phyloP scores from a whole-genome alignment of 129 eudicot species.

The Artemisia annua region DNA sequence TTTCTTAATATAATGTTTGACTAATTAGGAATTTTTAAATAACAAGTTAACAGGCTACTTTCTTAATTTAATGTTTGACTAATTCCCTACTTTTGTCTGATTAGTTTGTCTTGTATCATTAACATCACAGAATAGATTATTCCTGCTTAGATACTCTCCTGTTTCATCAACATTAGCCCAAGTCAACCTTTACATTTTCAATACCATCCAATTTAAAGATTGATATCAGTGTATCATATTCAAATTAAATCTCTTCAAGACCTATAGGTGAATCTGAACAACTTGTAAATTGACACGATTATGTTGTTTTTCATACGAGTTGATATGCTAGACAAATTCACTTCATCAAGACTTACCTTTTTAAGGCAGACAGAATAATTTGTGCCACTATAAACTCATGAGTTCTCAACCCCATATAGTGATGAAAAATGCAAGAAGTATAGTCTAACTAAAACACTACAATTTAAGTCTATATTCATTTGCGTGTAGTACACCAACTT shows the following conservation, averaged over 20 bases:
- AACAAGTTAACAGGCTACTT: conserved; percentile 15
- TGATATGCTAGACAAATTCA: too few species aligned
- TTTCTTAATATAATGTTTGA: conserved; percentile 31
- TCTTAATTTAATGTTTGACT: conserved; percentile 34
- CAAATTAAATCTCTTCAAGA: neutral
- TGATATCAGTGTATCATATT: neutral
- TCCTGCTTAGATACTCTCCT: neutral
- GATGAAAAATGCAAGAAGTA: too few species aligned
- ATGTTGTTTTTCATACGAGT: too few species aligned
- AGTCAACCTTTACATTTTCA: conserved; percentile 5
- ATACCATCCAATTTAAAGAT: neutral
- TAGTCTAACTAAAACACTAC: too few species aligned
- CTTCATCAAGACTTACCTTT: too few species aligned
- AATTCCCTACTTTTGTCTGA: conserved; percentile 35
- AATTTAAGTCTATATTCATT: too few species aligned
- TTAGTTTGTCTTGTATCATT: conserved; percentile 33
- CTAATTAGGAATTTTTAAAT: conserved; percentile 18
- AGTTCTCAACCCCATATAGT: too few species aligned
- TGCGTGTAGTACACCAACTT: conserved; percentile 23
- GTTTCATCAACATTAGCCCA: conserved; percentile 2
- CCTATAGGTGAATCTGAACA: neutral
- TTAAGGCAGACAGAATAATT: too few species aligned
- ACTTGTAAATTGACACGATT: neutral
- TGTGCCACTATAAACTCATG: too few species aligned
- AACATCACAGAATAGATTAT: neutral